These are phyloP conservation scores for Starmerella roubikii DNA, from an alignment of 805 yeast species.

Conservation along the genomic window DNA sequence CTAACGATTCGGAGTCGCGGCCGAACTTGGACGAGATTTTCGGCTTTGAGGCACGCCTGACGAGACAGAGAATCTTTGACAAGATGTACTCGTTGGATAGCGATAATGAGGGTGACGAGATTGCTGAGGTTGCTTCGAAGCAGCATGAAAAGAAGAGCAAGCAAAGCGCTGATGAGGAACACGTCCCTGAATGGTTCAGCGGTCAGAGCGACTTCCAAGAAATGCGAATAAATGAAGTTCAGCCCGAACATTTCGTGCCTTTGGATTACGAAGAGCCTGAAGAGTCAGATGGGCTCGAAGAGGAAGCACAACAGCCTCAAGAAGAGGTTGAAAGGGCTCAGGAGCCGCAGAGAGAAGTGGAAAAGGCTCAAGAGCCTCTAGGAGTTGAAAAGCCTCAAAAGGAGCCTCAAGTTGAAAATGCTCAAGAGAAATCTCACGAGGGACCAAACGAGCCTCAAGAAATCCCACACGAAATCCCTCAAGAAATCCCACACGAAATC, in stretches of 20 bases:
- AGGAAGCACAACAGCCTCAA: neutral
- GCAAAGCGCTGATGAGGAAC: conserved; percentile 1
- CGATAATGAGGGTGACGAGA: conserved; percentile 6
- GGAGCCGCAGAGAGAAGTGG: neutral
- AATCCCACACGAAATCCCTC: no score
- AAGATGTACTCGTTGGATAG: conserved; percentile 2
- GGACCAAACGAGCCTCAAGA: no score
- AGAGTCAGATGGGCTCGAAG: neutral
- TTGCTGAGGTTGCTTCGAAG: conserved; percentile 8
- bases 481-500: no score
- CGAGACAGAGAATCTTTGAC: conserved; percentile 19
- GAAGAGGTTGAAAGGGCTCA: neutral
- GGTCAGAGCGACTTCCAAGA: conserved; percentile 4
- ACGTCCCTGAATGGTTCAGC: conserved; percentile 10
- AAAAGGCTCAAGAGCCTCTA: neutral
- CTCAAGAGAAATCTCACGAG: no score
- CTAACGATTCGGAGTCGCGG: no score
- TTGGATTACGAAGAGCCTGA: conserved; percentile 28
- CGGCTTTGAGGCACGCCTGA: conserved; percentile 21
- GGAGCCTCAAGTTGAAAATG: no score
- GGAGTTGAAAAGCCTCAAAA: no score
- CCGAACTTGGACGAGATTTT: conserved; percentile 15
- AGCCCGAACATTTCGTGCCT: conserved; percentile 26
- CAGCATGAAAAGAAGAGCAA: conserved; percentile 1
- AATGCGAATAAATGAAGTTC: conserved; percentile 4